Evolutionary conservation across 2,329 filamentous ascomycete species (phyloP).

Genomic region (Monilinia fructigena): DNA sequence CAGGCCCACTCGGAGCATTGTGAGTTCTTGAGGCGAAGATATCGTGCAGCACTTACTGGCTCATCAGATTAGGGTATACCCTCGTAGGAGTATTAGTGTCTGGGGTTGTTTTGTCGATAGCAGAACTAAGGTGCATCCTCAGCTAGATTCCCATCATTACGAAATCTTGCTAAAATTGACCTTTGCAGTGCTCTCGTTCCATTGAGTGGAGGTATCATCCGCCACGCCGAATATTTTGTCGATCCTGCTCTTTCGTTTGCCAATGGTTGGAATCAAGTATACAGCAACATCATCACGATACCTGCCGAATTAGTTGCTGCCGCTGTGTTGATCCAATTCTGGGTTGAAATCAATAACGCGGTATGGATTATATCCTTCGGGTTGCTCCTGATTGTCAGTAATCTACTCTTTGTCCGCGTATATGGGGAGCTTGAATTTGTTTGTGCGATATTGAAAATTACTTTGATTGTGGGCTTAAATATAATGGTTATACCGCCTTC

Average conservation of each 20-base stretch:
- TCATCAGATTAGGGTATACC: slow-evolving; percentile 19
- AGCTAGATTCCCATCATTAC: accelerated
- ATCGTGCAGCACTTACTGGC: neutral
- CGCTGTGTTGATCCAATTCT: slow-evolving; percentile 61
- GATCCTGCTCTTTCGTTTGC: slow-evolving; percentile 41
- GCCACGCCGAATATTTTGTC: slow-evolving; percentile 40
- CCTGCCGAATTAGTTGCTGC: slow-evolving; percentile 60
- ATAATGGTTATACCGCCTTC: slow-evolving; percentile 43
- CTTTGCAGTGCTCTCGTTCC: slow-evolving; percentile 35
- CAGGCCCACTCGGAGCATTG: slow-evolving; percentile 52
- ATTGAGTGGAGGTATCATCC: slow-evolving; percentile 41
- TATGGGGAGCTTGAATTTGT: slow-evolving; percentile 54
- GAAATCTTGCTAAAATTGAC: neutral
- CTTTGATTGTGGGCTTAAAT: slow-evolving; percentile 61
- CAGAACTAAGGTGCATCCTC: slow-evolving; percentile 47
- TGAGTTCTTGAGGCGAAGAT: slow-evolving; percentile 23
- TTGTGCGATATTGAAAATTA: slow-evolving; percentile 56
- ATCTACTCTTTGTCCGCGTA: slow-evolving; percentile 42
- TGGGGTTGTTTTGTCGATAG: slow-evolving; percentile 51
- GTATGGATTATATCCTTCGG: slow-evolving; percentile 45
- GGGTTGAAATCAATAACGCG: slow-evolving; percentile 56
- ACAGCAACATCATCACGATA: slow-evolving; percentile 37
- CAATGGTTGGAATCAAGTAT: slow-evolving; percentile 40
- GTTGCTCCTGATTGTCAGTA: slow-evolving; percentile 41
- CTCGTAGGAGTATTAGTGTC: slow-evolving; percentile 44